Percentiles rank a stretch among this genome's conserved stretches.
phyloP scores from a whole-genome alignment of 1,284 basidiomycete genomes.

The Macrocystidia cucumis region DNA sequence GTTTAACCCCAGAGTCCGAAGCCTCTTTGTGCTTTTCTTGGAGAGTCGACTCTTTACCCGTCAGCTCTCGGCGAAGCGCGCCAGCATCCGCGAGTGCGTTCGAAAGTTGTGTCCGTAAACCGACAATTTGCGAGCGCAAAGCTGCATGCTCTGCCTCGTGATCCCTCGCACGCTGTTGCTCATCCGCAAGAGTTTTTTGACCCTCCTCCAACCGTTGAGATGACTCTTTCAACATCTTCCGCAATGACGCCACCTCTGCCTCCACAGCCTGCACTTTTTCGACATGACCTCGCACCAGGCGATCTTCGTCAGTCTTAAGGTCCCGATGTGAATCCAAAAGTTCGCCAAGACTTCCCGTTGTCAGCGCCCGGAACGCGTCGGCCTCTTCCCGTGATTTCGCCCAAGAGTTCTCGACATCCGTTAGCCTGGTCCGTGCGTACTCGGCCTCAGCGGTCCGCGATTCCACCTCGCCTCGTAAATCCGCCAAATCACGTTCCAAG shows the following conservation, averaged over 20 bases:
- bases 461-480: slow-evolving; percentile 76
- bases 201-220: slow-evolving; percentile 64
- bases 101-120: slow-evolving; percentile 73
- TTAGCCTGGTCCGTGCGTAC: slow-evolving; percentile 50
- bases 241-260: slow-evolving; percentile 65
- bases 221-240: slow-evolving; percentile 74
- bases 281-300: slow-evolving; percentile 60
- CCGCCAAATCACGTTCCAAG: slow-evolving; percentile 70
- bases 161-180: slow-evolving; percentile 58
- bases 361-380: slow-evolving; percentile 76
- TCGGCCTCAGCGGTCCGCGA: slow-evolving; percentile 67
- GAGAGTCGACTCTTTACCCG: slow-evolving; percentile 64
- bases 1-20: slow-evolving; percentile 69
- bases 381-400: slow-evolving; percentile 87
- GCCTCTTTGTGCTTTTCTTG: slow-evolving; percentile 62
- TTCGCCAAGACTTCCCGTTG: slow-evolving; percentile 78
- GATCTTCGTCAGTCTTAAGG: slow-evolving; percentile 73
- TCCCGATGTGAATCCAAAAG: slow-evolving; percentile 80
- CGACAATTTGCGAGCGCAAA: slow-evolving; percentile 74
- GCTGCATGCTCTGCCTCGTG: slow-evolving; percentile 65
- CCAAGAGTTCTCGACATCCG: slow-evolving; percentile 81
- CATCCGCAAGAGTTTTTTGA: slow-evolving; percentile 64
- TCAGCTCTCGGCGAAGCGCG: slow-evolving; percentile 62
- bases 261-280: slow-evolving; percentile 82
- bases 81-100: slow-evolving; percentile 67